Evolutionary conservation across 345 rosid genomes (phyloP).

Genomic region (Citrus sp.): DNA sequence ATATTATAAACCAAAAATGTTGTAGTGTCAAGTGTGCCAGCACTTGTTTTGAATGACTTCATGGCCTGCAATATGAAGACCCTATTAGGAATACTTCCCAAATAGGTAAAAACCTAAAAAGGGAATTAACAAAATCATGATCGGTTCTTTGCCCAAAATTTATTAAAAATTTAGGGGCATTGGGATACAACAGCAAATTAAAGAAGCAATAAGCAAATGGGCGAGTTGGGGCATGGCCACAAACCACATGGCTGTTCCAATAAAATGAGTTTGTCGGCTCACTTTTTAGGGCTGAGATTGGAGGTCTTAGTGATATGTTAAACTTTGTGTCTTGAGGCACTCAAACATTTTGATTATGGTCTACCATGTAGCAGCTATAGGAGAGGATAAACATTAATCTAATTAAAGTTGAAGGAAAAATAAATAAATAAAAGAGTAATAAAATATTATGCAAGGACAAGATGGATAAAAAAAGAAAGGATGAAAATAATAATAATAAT

Average conservation of each 20-base stretch:
- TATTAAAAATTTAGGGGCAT: background rate
- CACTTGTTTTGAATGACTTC: conserved; percentile 26
- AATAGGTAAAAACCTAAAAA: conserved; percentile 26
- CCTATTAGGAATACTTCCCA: conserved; percentile 38
- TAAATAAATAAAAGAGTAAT: background rate
- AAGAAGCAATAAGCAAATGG: conserved; percentile 24
- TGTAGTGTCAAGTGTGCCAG: conserved; percentile 7
- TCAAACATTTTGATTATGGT: conserved; percentile 35
- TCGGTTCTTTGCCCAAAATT: conserved; percentile 7
- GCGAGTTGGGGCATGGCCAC: conserved; percentile 27
- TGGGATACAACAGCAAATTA: background rate
- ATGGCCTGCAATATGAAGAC: conserved; percentile 22
- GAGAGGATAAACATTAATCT: conserved; percentile 33
- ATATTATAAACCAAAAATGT: background rate
- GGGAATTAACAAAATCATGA: conserved; percentile 10
- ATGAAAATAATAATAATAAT: background rate
- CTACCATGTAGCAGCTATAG: conserved; percentile 22
- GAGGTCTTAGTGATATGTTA: conserved; percentile 23
- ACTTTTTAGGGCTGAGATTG: conserved; percentile 40
- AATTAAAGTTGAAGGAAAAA: background rate
- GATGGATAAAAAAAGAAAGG: conserved; percentile 28
- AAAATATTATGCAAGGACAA: conserved; percentile 19
- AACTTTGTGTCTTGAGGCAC: conserved; percentile 22
- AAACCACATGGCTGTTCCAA: conserved; percentile 39
- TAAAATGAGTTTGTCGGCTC: conserved; percentile 60